phyloP scores from a whole-genome alignment of 2,329 filamentous ascomycete genomes.

The Aspergillus quadricinctus region DNA sequence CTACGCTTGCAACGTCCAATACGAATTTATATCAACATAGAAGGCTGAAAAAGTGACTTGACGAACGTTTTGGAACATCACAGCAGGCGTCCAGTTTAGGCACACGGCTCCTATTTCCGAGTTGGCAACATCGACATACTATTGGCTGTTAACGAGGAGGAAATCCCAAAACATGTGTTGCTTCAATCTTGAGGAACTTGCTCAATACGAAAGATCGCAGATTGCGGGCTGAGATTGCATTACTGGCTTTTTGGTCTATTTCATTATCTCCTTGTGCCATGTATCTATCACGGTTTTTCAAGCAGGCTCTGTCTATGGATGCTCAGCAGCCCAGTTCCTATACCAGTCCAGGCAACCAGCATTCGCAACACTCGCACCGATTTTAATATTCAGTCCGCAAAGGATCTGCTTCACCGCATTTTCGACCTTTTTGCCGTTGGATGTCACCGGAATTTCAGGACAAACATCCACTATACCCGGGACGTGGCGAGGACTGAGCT shows the following conservation, averaged over 20 bases:
- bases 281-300: neutral
- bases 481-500: slow-evolving; percentile 85
- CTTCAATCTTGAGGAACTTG: no score
- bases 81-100: no score
- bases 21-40: no score
- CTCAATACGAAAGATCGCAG: no score
- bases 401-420: slow-evolving; percentile 95
- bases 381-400: slow-evolving; percentile 80
- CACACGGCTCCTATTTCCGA: no score
- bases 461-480: slow-evolving; percentile 78
- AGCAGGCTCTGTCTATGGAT: slow-evolving; percentile 30
- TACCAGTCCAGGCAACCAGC: slow-evolving; percentile 87
- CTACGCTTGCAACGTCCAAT: no score
- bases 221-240: neutral
- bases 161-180: no score
- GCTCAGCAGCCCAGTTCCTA: slow-evolving; percentile 63
- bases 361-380: slow-evolving; percentile 90
- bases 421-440: slow-evolving; percentile 97
- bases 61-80: no score
- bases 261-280: neutral
- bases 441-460: slow-evolving; percentile 82
- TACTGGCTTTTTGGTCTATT: neutral
- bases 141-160: no score
- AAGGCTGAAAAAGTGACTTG: no score
- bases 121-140: no score